Evolutionary conservation across 768 basidiomycete genomes (phyloP), one percentile per base, ranked within the genome.

Genomic region (Phallus indusiatus): DNA sequence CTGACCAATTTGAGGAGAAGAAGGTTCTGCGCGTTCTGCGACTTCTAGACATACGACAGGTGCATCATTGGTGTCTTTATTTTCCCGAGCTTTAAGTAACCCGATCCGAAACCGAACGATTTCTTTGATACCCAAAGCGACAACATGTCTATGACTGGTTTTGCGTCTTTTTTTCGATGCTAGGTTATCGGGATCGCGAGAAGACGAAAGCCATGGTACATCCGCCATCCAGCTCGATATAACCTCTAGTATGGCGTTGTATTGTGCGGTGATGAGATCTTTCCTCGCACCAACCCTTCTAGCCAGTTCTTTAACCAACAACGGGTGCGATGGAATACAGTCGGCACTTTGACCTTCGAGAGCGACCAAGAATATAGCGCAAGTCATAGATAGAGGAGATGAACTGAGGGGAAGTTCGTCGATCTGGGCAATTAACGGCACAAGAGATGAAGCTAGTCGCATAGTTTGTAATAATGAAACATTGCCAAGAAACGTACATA

Each of bases 21-120:
- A n/a, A 33, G 33, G 5, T 50, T 56, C 60, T 50, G 47, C 52
- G 47, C 42, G 55, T 24, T 55, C 51, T 55, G 46, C 34, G 37
- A 52, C 47, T 35, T 57, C 61, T 56, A 53, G 28, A 33, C 21
- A 28, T 35, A 53, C 17, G 22, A 46, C 37, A 18, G n/a, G 18
- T n/a, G 36, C 35, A 4, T 22, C 36, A 11, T 7, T 33, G 75
- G 73, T 55, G 68, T 73, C 21, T 69, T 69, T n/a, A 67, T 65
- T 21, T 61, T 64, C 59, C 73, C 69, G 16, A 76, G 61, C 58
- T 62, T 67, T 69, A 77, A 81, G 81, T 49, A 84, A 75, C 61
- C 83, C 81, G 59, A 86, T 78, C 62, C 84, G 81, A 64, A 85
- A 87, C 60, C 78, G 78, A 20, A 92, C 70, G 34, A 85, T 81